Evolutionary conservation across 805 yeast genomes (phyloP).

Genomic region (Metschnikowia baotianmanensis): DNA sequence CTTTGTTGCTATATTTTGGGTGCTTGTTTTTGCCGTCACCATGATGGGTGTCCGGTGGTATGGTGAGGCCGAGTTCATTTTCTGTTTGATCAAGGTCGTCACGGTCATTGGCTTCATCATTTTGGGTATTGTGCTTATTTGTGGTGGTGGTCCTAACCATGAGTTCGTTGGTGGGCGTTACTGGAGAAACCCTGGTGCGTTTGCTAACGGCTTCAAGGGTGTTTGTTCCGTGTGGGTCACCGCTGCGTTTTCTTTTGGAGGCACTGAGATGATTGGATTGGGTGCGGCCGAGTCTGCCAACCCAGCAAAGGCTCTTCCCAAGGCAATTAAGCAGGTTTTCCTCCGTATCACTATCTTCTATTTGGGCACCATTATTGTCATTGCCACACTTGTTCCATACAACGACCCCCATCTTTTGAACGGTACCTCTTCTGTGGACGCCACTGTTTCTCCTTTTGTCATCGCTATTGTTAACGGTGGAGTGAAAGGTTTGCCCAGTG

Average conservation of each 20-base stretch:
- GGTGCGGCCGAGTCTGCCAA: slow-evolving; percentile 37
- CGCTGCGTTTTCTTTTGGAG: slow-evolving; percentile 43
- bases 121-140: slow-evolving; percentile 37
- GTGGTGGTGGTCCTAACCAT: slow-evolving; percentile 37
- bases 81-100: slow-evolving; percentile 35
- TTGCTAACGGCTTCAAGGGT: slow-evolving; percentile 38
- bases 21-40: slow-evolving; percentile 34
- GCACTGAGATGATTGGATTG: slow-evolving; percentile 41
- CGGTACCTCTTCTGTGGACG: slow-evolving; percentile 26
- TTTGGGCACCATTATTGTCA: slow-evolving; percentile 38
- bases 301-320: slow-evolving; percentile 40
- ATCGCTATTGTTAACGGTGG: slow-evolving; percentile 42
- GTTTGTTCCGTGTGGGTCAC: slow-evolving; percentile 38
- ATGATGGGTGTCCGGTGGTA: slow-evolving; percentile 35
- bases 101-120: slow-evolving; percentile 42
- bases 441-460: slow-evolving; percentile 43
- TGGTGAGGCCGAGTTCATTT: slow-evolving; percentile 37
- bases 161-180: slow-evolving; percentile 39
- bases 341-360: slow-evolving; percentile 42
- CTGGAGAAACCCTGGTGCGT: slow-evolving; percentile 39
- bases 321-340: slow-evolving; percentile 43
- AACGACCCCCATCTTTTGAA: slow-evolving; percentile 21
- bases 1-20: slow-evolving; percentile 42
- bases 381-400: slow-evolving; percentile 41
- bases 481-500: slow-evolving; percentile 40